Percentiles rank a stretch among this genome's conserved stretches.
Evolutionary conservation across 169 alveolate genomes (phyloP).

Genomic region (Babesia divergens): DNA sequence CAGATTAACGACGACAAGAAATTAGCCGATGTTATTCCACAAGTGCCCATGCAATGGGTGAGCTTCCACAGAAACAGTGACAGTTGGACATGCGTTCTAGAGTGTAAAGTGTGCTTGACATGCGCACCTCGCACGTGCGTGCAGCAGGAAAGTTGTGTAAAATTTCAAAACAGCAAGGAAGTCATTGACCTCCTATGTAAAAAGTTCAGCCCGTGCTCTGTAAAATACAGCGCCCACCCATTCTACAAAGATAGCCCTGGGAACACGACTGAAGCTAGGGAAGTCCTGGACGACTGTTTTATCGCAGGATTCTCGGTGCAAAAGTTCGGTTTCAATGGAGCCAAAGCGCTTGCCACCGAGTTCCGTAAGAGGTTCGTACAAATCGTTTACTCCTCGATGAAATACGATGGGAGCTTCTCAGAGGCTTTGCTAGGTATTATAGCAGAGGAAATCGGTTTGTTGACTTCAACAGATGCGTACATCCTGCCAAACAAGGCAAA

Average conservation of each 20-base stretch:
- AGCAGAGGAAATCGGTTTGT: slow-evolving; percentile 27
- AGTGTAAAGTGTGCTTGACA: slow-evolving; percentile 41
- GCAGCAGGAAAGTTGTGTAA: slow-evolving; percentile 9
- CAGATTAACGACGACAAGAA: slow-evolving; percentile 18
- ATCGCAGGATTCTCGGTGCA: slow-evolving; percentile 37
- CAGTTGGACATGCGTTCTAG: slow-evolving; percentile 60
- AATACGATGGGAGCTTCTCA: slow-evolving; percentile 33
- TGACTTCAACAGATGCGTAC: slow-evolving; percentile 37
- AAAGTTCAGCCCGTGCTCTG: slow-evolving; percentile 43
- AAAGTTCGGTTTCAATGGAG: slow-evolving; percentile 55
- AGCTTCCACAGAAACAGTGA: slow-evolving; percentile 28
- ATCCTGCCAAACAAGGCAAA: slow-evolving; percentile 3
- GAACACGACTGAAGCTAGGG: not conserved
- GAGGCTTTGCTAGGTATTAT: slow-evolving; percentile 31
- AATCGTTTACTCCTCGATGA: slow-evolving; percentile 14
- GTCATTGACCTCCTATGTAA: slow-evolving; percentile 43
- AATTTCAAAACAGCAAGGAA: slow-evolving; percentile 35
- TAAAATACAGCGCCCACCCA: slow-evolving; percentile 34
- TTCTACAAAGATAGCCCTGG: slow-evolving; percentile 24
- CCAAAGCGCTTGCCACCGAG: slow-evolving; percentile 56
- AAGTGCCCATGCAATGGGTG: slow-evolving; percentile 50
- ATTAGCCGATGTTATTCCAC: slow-evolving; percentile 24
- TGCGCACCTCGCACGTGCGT: slow-evolving; percentile 44
- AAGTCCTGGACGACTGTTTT: slow-evolving; percentile 6
- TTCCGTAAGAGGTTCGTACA: slow-evolving; percentile 25